phyloP scores from a whole-genome alignment of 2,329 filamentous ascomycete genomes.

The Phoma sp. region DNA sequence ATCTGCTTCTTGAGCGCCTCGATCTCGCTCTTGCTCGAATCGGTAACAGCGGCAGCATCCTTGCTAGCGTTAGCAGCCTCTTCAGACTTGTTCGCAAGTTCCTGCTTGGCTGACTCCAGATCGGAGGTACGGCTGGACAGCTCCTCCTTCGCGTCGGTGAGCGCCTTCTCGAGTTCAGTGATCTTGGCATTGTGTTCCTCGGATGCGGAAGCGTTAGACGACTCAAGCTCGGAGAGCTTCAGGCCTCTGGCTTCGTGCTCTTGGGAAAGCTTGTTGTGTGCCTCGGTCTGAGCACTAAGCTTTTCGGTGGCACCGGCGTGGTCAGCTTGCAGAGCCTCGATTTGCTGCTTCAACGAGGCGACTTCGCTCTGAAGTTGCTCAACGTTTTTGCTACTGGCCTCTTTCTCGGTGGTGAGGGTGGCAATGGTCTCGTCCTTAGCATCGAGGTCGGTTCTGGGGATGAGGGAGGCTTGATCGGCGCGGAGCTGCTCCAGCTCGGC shows the following conservation, averaged over 20 bases:
- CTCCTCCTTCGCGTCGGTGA: slow-evolving; percentile 25
- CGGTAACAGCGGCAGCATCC: slow-evolving; percentile 27
- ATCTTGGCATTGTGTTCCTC: slow-evolving; percentile 31
- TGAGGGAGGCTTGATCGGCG: slow-evolving; percentile 21
- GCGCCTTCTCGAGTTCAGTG: slow-evolving; percentile 25
- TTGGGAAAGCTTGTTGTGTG: slow-evolving; percentile 29
- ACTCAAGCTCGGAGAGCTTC: slow-evolving; percentile 28
- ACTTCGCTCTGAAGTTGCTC: slow-evolving; percentile 34
- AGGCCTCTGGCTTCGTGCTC: slow-evolving; percentile 27
- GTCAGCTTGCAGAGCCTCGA: slow-evolving; percentile 27
- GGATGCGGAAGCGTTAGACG: slow-evolving; percentile 21
- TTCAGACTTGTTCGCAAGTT: slow-evolving; percentile 18
- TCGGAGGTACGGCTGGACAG: slow-evolving; percentile 36
- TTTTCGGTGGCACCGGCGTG: slow-evolving; percentile 26
- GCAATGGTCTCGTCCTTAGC: slow-evolving; percentile 36
- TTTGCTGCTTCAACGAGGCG: slow-evolving; percentile 33
- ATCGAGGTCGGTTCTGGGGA: slow-evolving; percentile 38
- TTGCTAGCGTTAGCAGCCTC: slow-evolving; percentile 28
- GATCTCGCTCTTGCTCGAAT: slow-evolving; percentile 32
- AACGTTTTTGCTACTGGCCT: slow-evolving; percentile 29
- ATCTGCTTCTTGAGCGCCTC: slow-evolving; percentile 35
- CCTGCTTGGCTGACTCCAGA: slow-evolving; percentile 31
- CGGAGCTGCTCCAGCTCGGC: slow-evolving; percentile 25
- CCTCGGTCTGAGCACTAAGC: slow-evolving; percentile 25
- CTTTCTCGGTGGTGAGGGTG: slow-evolving; percentile 34